phyloP scores from a whole-genome alignment of 352 stramenopile genomes.

The Phytopythium vexans region DNA sequence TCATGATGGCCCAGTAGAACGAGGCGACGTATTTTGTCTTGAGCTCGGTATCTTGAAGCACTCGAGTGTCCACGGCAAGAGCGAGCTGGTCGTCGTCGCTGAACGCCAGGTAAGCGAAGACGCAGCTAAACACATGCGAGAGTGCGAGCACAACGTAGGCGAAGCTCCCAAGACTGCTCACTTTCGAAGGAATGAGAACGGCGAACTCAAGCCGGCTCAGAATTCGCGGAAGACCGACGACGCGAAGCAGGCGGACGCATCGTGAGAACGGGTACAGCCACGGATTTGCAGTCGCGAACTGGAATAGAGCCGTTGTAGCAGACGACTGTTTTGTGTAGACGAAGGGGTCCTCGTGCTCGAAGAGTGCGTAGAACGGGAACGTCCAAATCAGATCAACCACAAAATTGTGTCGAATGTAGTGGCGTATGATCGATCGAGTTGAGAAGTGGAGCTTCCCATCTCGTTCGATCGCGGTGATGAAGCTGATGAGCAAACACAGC shows the following conservation, averaged over 20 bases:
- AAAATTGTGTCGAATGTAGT: conserved; percentile 60
- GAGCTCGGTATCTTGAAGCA: conserved; percentile 49
- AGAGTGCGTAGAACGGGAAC: conserved; percentile 64
- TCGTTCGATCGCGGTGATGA: conserved; percentile 69
- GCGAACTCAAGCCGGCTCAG: conserved; percentile 65
- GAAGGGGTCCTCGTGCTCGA: conserved; percentile 23
- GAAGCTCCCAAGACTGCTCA: conserved; percentile 74
- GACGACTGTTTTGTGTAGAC: conserved; percentile 11
- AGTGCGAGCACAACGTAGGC: conserved; percentile 65
- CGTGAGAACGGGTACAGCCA: conserved; percentile 51
- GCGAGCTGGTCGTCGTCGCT: conserved; percentile 47
- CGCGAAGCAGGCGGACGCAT: conserved; percentile 44
- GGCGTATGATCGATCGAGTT: conserved; percentile 35
- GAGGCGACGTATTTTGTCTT: conserved; percentile 69
- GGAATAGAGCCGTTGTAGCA: conserved; percentile 13
- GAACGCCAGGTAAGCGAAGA: conserved; percentile 72
- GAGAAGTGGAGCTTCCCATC: conserved; percentile 78
- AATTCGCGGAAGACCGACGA: conserved; percentile 52
- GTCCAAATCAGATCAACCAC: conserved; percentile 60
- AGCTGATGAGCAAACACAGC: conserved; percentile 26
- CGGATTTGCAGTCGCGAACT: conserved; percentile 13
- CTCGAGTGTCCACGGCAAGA: conserved; percentile 30
- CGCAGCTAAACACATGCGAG: conserved; percentile 81
- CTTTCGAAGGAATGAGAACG: conserved; percentile 72
- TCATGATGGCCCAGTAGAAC: conserved; percentile 89